phyloP scores from a whole-genome alignment of 495 filamentous ascomycete genomes.

The Annulohypoxylon stygium region DNA sequence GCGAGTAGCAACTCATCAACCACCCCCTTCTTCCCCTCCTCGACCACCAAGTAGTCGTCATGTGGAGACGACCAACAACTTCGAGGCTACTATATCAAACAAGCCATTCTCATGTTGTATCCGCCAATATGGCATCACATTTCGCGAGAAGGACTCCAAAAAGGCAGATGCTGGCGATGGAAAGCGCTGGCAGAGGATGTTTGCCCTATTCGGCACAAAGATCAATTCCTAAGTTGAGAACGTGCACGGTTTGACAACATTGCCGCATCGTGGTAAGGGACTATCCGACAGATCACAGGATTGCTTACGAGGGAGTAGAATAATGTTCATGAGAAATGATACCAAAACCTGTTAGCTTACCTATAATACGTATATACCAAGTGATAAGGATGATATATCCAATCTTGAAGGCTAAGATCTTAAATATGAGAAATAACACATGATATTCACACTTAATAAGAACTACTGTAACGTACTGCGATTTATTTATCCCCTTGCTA shows the following conservation, averaged over 20 bases:
- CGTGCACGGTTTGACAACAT: not conserved
- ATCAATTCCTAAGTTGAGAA: constrained; percentile 51
- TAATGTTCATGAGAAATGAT: not conserved
- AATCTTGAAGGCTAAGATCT: not conserved
- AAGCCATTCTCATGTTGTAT: constrained; percentile 73
- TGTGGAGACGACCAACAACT: constrained; percentile 33
- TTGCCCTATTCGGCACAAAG: constrained; percentile 67
- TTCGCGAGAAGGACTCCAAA: constrained; percentile 42
- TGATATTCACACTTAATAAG: too few relatives aligned
- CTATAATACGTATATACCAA: not conserved
- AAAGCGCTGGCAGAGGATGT: constrained; percentile 63
- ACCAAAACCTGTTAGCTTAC: not conserved
- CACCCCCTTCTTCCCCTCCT: constrained; percentile 39
- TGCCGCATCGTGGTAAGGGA: not conserved
- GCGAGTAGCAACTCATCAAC: constrained; percentile 45
- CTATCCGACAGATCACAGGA: not conserved
- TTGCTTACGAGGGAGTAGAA: not conserved
- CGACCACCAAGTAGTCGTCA: constrained; percentile 8
- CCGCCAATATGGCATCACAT: constrained; percentile 69
- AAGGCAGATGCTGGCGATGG: constrained; percentile 54
- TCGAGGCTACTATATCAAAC: constrained; percentile 52
- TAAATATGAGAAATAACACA: not conserved
- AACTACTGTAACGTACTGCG: too few relatives aligned
- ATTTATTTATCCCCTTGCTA: too few relatives aligned
- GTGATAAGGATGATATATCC: too few relatives aligned